Evolutionary conservation across 192 early-diverging fungal species (phyloP).

Genomic region (Entomortierella lignicola): DNA sequence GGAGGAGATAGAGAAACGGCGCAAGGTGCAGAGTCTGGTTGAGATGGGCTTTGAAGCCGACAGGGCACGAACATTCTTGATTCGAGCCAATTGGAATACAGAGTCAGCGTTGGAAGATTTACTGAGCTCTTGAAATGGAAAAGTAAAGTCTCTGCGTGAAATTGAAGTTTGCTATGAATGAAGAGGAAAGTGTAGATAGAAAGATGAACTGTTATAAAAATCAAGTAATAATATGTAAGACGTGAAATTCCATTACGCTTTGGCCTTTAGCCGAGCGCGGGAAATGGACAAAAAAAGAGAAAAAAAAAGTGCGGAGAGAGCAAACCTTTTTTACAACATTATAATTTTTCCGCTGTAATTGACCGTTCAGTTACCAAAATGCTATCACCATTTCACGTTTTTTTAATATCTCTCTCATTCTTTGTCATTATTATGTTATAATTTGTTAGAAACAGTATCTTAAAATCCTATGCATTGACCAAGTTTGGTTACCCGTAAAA

Average conservation of each 20-base stretch:
- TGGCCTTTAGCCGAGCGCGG: too few relatives aligned
- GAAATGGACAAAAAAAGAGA: too few relatives aligned
- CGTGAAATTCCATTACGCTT: too few relatives aligned
- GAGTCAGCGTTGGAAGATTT: conserved; percentile 41
- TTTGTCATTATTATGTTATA: neutral
- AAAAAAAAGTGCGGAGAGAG: too few relatives aligned
- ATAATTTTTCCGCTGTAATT: too few relatives aligned
- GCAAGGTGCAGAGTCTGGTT: conserved; percentile 42
- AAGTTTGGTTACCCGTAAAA: conserved; percentile 2
- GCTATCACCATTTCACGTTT: too few relatives aligned
- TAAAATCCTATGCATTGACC: neutral
- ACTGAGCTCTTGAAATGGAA: conserved; percentile 9
- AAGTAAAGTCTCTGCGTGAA: neutral
- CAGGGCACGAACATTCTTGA: conserved; percentile 34
- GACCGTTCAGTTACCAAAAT: too few relatives aligned
- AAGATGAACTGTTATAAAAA: too few relatives aligned
- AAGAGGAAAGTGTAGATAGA: too few relatives aligned
- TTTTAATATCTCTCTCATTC: neutral
- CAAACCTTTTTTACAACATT: too few relatives aligned
- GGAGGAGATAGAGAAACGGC: conserved; percentile 39
- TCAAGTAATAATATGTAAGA: too few relatives aligned
- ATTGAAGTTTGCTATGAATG: neutral
- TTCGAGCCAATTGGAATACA: conserved; percentile 42
- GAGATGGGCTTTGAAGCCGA: conserved; percentile 48
- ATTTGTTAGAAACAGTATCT: neutral